Conservation (phyloP, 108 stramenopile genomes). For the Thalassiosira profunda region DNA sequence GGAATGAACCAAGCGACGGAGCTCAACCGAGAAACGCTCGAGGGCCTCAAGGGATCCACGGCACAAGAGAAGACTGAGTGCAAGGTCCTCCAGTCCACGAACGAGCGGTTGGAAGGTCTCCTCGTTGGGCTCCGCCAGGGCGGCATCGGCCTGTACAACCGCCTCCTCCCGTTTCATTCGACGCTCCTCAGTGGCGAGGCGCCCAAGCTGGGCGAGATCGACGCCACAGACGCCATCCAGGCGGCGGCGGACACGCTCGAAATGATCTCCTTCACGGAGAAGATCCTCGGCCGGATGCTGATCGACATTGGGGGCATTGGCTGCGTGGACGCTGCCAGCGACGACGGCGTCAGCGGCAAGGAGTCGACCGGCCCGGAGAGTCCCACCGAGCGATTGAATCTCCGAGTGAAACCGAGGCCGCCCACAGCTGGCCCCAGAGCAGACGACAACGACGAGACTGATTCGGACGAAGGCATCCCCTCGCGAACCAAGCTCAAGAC, state of each 20-base stretch:
- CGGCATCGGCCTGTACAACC: constrained; percentile 67
- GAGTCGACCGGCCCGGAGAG: too few relatives aligned
- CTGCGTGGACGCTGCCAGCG: too few relatives aligned
- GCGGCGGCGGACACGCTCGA: constrained; percentile 58
- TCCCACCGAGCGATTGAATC: too few relatives aligned
- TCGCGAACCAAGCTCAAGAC: too few relatives aligned
- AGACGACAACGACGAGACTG: too few relatives aligned
- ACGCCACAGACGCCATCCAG: constrained; percentile 45
- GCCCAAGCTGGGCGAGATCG: constrained; percentile 51
- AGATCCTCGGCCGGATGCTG: constrained; percentile 53
- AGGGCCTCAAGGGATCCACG: constrained; percentile 53
- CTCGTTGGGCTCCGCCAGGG: constrained; percentile 74
- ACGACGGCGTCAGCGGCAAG: too few relatives aligned
- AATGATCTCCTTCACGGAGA: constrained; percentile 51
- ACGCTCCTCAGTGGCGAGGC: constrained; percentile 51
- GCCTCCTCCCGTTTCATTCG: constrained; percentile 60
- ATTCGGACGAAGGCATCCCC: too few relatives aligned
- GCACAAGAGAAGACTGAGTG: constrained; percentile 41
- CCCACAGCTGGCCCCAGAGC: too few relatives aligned
- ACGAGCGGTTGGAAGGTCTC: constrained; percentile 60
- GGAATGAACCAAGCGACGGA: constrained; percentile 71
- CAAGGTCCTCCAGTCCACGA: constrained; percentile 66
- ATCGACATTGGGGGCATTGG: constrained; percentile 49
- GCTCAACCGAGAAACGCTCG: constrained; percentile 59
- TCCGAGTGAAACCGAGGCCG: too few relatives aligned